These are phyloP conservation scores for Ganoderma meredithae DNA, from an alignment of 1,284 basidiomycete genomes.

Conservation along the genomic window DNA sequence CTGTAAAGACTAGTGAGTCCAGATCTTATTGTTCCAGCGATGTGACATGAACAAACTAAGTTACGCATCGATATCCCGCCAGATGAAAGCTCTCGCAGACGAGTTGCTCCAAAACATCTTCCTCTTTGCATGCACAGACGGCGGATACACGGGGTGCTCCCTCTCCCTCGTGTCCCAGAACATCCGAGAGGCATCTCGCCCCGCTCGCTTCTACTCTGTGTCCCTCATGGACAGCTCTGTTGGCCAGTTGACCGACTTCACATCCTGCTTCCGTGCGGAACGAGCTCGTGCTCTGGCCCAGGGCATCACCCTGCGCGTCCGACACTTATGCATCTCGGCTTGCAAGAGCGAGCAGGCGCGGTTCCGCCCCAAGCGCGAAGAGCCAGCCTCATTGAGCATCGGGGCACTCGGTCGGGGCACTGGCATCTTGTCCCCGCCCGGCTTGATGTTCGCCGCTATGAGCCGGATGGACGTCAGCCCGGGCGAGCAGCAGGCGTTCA, in stretches of 20 bases:
- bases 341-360: background rate
- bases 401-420: background rate
- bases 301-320: background rate
- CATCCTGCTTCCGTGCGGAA: background rate
- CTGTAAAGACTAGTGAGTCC: no score
- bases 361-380: background rate
- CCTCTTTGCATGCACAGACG: slow-evolving; percentile 12
- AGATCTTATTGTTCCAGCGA: no score
- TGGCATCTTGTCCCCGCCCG: background rate
- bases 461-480: background rate
- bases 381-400: background rate
- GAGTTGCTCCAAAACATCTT: slow-evolving; percentile 9
- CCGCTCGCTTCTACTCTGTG: slow-evolving; percentile 12
- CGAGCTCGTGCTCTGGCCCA: background rate
- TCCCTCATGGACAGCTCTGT: slow-evolving; percentile 2
- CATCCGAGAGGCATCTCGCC: slow-evolving; percentile 1
- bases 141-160: slow-evolving; percentile 13
- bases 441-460: background rate
- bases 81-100: background rate
- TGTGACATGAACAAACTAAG: background rate
- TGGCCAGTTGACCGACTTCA: background rate
- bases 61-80: background rate
- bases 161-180: slow-evolving; percentile 13
- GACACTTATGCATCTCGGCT: background rate
- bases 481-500: slow-evolving; percentile 7